Evolutionary conservation across 371 early-diverging fungal species (phyloP), one percentile per base, ranked within the genome.

Genomic region (Haplosporangium sp.): DNA sequence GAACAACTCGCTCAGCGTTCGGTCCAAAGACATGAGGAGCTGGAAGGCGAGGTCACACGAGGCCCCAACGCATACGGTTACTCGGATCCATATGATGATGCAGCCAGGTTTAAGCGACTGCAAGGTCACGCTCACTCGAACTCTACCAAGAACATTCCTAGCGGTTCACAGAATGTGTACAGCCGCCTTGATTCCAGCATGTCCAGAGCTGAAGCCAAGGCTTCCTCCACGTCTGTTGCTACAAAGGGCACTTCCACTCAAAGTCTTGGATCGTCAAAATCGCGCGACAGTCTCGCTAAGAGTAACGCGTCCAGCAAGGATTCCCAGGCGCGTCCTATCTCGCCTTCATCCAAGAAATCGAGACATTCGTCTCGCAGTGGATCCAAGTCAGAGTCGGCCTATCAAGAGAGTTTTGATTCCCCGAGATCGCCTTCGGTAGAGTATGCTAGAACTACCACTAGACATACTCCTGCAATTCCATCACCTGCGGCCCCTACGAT

Each of bases 1-100:
- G 62, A 62, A 23, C 67, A 73, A 53, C 48, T 73, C 38, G 21
- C 73, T 13, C 46, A 67, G 36, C 40, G 38, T 1, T 73, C 73
- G 2, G 57, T 38, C 46, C 54, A 29, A 29, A 43, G 36, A 9
- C 21, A 46, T 2, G 38, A 45, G n/a, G 64, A 23, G 8, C 43
- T 53, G 14, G 38, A 8, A 3, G 38, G 29, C 2, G 59, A 0
- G 48, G 47, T 0, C 48, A 29, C 40, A 50, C 23, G 52, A 9
- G 46, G 52, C 2, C n/a, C 20, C 21, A 46, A 11, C n/a, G 6
- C 48, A 14, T 67, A 53, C 18, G 57, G 40, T 8, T 73, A 62
- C 40, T 43, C 58, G 36, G 66, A 73, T 37, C 73, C 67, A 21
- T 73, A 73, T 16, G 67, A 63, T 14, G 52, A 51, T 20, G 52